A percentile compares a stretch with the other conserved stretches of the same genome.
Conservation (phyloP, 2,329 filamentous ascomycete species). For the Aciculosporium take region DNA sequence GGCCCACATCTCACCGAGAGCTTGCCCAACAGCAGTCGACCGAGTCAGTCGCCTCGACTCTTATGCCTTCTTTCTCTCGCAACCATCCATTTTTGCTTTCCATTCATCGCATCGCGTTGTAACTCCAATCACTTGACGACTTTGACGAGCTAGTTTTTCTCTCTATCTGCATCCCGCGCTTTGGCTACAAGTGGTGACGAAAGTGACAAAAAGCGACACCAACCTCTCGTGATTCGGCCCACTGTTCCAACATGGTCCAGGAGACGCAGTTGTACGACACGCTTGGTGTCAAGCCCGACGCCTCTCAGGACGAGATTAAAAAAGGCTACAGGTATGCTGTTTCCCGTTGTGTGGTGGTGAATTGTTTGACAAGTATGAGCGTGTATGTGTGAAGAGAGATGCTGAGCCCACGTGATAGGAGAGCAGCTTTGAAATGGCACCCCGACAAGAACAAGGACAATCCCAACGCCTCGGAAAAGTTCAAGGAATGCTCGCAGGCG, state of each 20-base stretch:
- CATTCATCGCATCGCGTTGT: not conserved
- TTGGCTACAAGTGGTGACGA: not conserved
- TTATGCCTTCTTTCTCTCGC: no score
- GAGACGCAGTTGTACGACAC: slow-evolving; percentile 93
- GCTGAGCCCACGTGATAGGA: slow-evolving; percentile 33
- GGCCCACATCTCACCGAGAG: slow-evolving; percentile 8
- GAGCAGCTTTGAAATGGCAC: slow-evolving; percentile 81
- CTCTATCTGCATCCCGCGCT: not conserved
- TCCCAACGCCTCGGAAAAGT: slow-evolving; percentile 73
- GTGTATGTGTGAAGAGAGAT: not conserved
- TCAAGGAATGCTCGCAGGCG: slow-evolving; percentile 95
- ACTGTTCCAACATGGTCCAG: slow-evolving; percentile 63
- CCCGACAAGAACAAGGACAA: slow-evolving; percentile 98
- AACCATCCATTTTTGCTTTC: not conserved
- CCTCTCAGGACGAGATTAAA: slow-evolving; percentile 88
- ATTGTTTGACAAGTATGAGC: no score
- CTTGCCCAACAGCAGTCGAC: not conserved
- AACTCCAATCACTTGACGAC: not conserved
- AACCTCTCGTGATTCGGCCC: no score
- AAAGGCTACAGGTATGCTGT: slow-evolving; percentile 71
- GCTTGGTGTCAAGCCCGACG: slow-evolving; percentile 63
- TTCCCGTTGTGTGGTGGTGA: not conserved
- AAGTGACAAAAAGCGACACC: not conserved
- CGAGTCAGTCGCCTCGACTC: not conserved
- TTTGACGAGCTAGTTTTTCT: not conserved